phyloP scores from a whole-genome alignment of 2,329 filamentous ascomycete species.

The Tolypocladium guangdongense region DNA sequence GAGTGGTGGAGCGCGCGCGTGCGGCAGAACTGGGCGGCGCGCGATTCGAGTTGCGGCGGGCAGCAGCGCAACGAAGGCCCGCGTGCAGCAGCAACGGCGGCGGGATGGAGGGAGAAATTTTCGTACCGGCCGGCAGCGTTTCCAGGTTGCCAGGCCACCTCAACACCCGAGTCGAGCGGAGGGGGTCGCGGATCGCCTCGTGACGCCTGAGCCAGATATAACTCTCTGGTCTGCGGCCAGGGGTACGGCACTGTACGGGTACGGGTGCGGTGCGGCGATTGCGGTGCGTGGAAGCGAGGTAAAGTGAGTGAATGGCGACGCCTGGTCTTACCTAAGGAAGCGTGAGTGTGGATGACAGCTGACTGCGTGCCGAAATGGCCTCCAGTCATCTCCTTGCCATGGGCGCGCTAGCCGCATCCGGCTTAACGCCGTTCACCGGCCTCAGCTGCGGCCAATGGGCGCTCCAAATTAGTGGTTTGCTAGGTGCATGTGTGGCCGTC shows the following conservation, averaged over 20 bases:
- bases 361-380: neutral
- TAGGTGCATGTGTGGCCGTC: neutral
- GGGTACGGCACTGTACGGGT: slow-evolving; percentile 1
- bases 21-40: neutral
- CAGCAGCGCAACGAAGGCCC: neutral
- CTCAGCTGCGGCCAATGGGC: neutral
- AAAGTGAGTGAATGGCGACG: slow-evolving; percentile 12
- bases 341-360: neutral
- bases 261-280: slow-evolving; percentile 2
- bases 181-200: slow-evolving; percentile 4
- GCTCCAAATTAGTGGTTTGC: neutral
- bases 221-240: slow-evolving; percentile 5
- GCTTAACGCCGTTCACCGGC: neutral
- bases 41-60: neutral
- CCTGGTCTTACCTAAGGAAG: slow-evolving; percentile 21
- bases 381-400: neutral
- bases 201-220: slow-evolving; percentile 4
- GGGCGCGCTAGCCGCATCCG: neutral
- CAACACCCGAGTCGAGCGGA: slow-evolving; percentile 4
- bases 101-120: slow-evolving; percentile 18
- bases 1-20: neutral
- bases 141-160: slow-evolving; percentile 3
- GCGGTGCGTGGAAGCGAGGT: slow-evolving; percentile 10
- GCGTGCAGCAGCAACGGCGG: neutral
- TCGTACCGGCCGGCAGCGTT: slow-evolving; percentile 14